Evolutionary conservation across 352 stramenopile genomes (phyloP), one percentile per base, ranked within the genome.

Genomic region (Proteromonas lacertae): DNA sequence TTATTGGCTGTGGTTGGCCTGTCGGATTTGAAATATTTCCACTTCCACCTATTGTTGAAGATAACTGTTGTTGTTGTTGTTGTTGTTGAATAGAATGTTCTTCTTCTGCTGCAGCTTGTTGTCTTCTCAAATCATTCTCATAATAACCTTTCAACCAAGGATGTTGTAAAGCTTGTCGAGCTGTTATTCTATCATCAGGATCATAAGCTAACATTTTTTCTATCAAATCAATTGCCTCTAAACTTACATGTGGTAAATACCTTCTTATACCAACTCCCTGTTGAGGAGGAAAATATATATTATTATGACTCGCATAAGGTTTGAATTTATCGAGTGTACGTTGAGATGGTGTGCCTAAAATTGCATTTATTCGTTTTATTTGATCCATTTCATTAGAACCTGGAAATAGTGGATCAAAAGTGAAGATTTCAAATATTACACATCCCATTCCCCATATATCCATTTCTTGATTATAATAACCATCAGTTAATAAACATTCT

Each of bases 381-480:
- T 92, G 74, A 45, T 92, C 77, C 9, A 81, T 54, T 42, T 90
- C 77, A 37, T 92, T 83, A 0, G 66, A 69, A 18, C 74, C 77
- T 0, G 75, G 77, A 40, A 90, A 92, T 0, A 90, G 57, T 36
- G 75, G 75, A 45, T 86, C 90, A 4, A 92, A 38, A 29, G 54
- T 52, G 31, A 58, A 83, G 41, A 92, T 80, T 55, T 92, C 77
- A 45, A 90, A 92, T 40, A 89, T 76, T 9, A 92, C 75, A 47
- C 77, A 92, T 14, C 77, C 77, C 26, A 70, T 69, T 30, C 72
- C 75, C 77, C 77, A 92, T 47, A 90, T 63, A 42, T 92, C 77
- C 77, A 92, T 92, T 45, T 89, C 74, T 1, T 72, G 69, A 0
- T 69, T 70, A 36, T 90, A 90, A 51, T 89, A 88, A 16, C 77